Percentiles rank a stretch among this genome's conserved stretches.
phyloP scores from a whole-genome alignment of 1,284 basidiomycete genomes.

The Leccinum fuscescens region DNA sequence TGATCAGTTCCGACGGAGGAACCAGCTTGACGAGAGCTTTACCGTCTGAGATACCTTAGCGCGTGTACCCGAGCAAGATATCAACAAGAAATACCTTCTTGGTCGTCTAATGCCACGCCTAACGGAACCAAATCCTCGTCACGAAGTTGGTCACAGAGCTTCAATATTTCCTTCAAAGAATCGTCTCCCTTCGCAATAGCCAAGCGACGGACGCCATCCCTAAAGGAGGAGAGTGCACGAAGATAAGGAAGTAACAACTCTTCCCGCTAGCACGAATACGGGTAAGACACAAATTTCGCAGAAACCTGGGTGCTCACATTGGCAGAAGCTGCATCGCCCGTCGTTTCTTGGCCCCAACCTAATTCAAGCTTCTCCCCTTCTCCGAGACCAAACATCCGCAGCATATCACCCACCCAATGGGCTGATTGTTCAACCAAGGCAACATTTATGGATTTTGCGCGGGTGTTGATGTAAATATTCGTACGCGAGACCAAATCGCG shows the following conservation, averaged over 20 bases:
- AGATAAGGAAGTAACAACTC: constrained; percentile 90
- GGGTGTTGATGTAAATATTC: constrained; percentile 83
- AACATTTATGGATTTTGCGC: constrained; percentile 64
- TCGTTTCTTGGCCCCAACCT: constrained; percentile 68
- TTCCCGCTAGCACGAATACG: constrained; percentile 58
- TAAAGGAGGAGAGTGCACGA: constrained; percentile 83
- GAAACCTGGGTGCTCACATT: constrained; percentile 51
- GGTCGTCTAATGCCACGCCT: constrained; percentile 95
- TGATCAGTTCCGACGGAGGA: constrained; percentile 78
- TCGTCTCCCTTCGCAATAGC: constrained; percentile 73
- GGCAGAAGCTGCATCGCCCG: constrained; percentile 39
- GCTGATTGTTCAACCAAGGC: constrained; percentile 73
- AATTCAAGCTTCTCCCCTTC: constrained; percentile 69
- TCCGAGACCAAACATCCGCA: constrained; percentile 93
- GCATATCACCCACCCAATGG: constrained; percentile 86
- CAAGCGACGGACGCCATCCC: constrained; percentile 83
- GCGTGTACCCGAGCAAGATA: background rate
- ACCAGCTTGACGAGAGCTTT: constrained; percentile 93
- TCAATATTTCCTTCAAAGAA: constrained; percentile 74
- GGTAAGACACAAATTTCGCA: constrained; percentile 3
- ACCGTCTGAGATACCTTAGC: constrained; percentile 59
- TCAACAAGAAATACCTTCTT: constrained; percentile 63
- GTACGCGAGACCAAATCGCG: constrained; percentile 85
- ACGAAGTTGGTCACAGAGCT: constrained; percentile 85
- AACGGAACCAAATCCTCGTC: constrained; percentile 90